Conservation (phyloP, 129 eudicot species). For the Escallonia rubra region DNA sequence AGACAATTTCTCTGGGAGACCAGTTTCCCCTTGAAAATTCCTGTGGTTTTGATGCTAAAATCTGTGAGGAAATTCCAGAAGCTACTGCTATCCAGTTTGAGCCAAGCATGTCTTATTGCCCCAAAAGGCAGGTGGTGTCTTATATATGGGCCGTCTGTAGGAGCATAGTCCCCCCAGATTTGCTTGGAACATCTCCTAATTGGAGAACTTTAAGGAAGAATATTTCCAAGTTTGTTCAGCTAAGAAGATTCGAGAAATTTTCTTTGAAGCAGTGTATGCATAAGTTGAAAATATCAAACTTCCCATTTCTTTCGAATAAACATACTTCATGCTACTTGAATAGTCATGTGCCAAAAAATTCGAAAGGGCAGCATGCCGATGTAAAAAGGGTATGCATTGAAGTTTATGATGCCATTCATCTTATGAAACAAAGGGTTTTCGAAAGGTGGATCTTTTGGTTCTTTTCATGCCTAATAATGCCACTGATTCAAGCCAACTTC, state of each 20-base stretch:
- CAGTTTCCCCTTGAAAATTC: not conserved
- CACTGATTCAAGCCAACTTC: conserved; percentile 75
- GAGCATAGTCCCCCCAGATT: conserved; percentile 57
- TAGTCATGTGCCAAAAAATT: not conserved
- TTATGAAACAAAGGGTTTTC: conserved; percentile 32
- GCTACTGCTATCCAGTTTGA: conserved; percentile 11
- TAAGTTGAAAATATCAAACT: conserved; percentile 46
- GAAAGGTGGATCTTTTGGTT: conserved; percentile 74
- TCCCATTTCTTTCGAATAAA: conserved; percentile 40
- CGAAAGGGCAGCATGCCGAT: conserved; percentile 1
- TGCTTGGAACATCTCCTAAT: conserved; percentile 56
- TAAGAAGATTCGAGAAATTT: conserved; percentile 71
- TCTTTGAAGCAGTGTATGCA: conserved; percentile 62
- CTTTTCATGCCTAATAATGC: conserved; percentile 50
- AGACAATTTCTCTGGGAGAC: conserved; percentile 4
- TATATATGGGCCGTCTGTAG: conserved; percentile 90
- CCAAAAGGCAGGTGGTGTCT: conserved; percentile 59
- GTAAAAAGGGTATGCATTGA: not conserved
- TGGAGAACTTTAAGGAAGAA: conserved; percentile 55
- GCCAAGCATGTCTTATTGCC: conserved; percentile 30
- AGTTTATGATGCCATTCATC: conserved; percentile 10
- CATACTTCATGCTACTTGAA: conserved; percentile 26
- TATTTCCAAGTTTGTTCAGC: conserved; percentile 48
- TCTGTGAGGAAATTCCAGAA: conserved; percentile 8
- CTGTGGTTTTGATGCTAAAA: conserved; percentile 5